Percentiles rank a stretch among this genome's conserved stretches.
Evolutionary conservation across 2,329 filamentous ascomycete species (phyloP).

Genomic region (Fusarium buxicola): DNA sequence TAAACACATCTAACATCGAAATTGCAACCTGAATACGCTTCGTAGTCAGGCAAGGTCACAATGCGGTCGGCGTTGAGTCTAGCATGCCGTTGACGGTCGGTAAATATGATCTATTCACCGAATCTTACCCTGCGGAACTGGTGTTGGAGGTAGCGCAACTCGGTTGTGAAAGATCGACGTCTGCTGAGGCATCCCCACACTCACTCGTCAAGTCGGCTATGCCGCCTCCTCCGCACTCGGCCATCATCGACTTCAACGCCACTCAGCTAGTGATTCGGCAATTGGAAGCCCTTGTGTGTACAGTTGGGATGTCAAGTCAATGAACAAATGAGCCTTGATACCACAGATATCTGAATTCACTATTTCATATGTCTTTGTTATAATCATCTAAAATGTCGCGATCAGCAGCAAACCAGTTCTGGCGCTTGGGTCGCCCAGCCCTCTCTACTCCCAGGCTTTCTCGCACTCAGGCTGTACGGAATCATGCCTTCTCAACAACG

Average conservation of each 20-base stretch:
- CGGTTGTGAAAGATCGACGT: conserved; percentile 12
- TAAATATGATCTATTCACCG: neutral
- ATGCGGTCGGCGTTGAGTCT: neutral
- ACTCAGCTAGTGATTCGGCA: conserved; percentile 4
- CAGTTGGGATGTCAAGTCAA: neutral
- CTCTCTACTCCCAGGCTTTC: neutral
- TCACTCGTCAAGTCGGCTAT: conserved; percentile 19
- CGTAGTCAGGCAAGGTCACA: neutral
- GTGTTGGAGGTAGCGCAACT: neutral
- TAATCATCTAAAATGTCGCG: conserved; percentile 22
- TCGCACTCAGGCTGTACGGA: neutral
- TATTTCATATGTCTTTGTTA: neutral
- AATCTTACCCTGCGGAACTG: neutral
- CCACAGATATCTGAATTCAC: neutral
- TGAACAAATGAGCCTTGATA: conserved; percentile 23
- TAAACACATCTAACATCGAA: neutral
- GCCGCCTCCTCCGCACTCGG: conserved; percentile 2
- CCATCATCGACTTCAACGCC: neutral
- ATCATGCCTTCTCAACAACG: conserved; percentile 52
- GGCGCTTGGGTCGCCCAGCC: conserved; percentile 25
- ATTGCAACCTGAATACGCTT: neutral
- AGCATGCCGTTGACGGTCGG: neutral
- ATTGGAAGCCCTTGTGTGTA: conserved; percentile 13
- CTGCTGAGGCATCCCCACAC: conserved; percentile 2
- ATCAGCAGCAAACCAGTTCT: conserved; percentile 13